Percentiles rank a stretch among this genome's conserved stretches.
Conservation (phyloP, 495 filamentous ascomycete genomes). For the Hyaloscypha hepaticicola region DNA sequence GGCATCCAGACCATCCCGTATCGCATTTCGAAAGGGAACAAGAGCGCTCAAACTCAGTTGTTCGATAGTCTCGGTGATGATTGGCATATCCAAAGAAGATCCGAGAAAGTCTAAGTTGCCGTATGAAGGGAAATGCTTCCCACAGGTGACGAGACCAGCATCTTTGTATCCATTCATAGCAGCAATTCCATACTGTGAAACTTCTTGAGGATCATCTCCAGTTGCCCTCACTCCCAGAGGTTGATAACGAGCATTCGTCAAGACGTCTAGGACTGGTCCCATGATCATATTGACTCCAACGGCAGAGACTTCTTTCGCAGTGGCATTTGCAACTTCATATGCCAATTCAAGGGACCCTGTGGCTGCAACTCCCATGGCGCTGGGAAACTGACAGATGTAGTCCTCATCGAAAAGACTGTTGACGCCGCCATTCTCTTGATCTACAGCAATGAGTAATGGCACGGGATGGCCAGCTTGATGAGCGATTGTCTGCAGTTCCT, state of each 20-base stretch:
- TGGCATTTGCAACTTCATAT: conserved; percentile 80
- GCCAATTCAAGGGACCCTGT: conserved; percentile 76
- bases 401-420: conserved; percentile 92
- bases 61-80: conserved; percentile 88
- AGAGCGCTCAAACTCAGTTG: conserved; percentile 81
- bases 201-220: conserved; percentile 86
- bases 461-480: conserved; percentile 83
- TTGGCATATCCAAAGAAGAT: conserved; percentile 80
- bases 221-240: conserved; percentile 79
- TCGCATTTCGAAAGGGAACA: conserved; percentile 84
- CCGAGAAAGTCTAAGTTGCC: conserved; percentile 90
- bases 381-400: conserved; percentile 87
- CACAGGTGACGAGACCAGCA: conserved; percentile 78
- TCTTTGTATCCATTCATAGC: conserved; percentile 88
- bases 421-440: conserved; percentile 94
- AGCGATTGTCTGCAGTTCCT: conserved; percentile 84
- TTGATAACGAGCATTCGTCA: conserved; percentile 86
- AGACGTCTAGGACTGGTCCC: conserved; percentile 84
- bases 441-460: conserved; percentile 78
- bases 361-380: conserved; percentile 86
- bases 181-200: conserved; percentile 81
- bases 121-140: conserved; percentile 92
- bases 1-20: conserved; percentile 76
- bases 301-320: conserved; percentile 79
- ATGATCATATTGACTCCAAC: conserved; percentile 91